Evolutionary conservation across 768 basidiomycete genomes (phyloP), one percentile per base, ranked within the genome.

Genomic region (Neoboletus magnificus): DNA sequence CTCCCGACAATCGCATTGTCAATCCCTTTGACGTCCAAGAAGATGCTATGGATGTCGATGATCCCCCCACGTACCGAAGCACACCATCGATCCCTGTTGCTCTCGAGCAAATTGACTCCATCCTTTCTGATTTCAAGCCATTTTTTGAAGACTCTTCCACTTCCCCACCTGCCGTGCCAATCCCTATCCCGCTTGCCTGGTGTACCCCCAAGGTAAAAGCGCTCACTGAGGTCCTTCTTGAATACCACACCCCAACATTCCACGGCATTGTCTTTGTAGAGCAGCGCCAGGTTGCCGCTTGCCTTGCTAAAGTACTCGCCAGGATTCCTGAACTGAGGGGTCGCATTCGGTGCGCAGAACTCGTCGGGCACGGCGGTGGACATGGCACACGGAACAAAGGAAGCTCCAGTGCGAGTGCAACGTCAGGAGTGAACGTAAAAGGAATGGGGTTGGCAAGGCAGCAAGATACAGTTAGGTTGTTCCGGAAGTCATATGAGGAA

Each of bases 251-350:
- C 13, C 62, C 68, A 2, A 70, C 77, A 15, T 91, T 93, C 64
- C 91, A 93, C 62, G 83, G 83, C 20, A 94, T 95, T 58, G 77
- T 95, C 42, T 96, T 96, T 67, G 91, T 92, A 18, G 85, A 92
- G 57, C 91, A 92, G 65, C 81, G 93, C 11, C 90, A 93, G 60
- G 79, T 88, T 16, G 93, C 92, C 2, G 74, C 80, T 18, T 83
- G 83, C 44, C 77, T 96, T 15, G 80, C 87, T 2, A 81, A 75
- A 62, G 68, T 93, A 30, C 74, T 96, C 5, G 76, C 81, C 1
- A 77, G 75, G 32, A 76, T 91, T 3, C 79, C 86, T 0, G 77
- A 79, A 40, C 71, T 92, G 13, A 73, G 75, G 55, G 80, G 76
- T 2, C 76, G 79, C 61, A 77, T 93, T 50, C 75, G 76, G 8